Evolutionary conservation across 140 eudicot genomes (phyloP).

Genomic region (Anethum foeniculum): DNA sequence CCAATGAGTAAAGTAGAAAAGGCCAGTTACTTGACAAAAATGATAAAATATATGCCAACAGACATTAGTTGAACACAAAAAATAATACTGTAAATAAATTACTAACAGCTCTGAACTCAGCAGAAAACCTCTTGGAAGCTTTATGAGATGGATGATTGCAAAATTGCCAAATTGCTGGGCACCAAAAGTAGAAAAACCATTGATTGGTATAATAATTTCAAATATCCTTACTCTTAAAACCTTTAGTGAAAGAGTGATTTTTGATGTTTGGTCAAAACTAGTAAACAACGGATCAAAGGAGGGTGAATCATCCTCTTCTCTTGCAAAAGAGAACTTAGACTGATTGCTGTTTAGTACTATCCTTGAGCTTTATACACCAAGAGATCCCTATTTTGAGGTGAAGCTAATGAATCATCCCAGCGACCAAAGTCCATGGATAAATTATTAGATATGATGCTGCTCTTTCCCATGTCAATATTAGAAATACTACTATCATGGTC

Average conservation of each 20-base stretch:
- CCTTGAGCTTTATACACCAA: conserved; percentile 39
- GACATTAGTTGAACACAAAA: not conserved
- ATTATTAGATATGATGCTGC: conserved; percentile 76
- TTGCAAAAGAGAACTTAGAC: conserved; percentile 89
- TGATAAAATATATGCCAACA: not conserved
- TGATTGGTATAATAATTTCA: conserved; percentile 30
- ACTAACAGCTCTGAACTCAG: conserved; percentile 23
- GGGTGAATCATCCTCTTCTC: conserved; percentile 61
- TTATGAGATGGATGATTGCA: conserved; percentile 19
- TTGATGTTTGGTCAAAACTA: conserved; percentile 24
- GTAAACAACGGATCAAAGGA: conserved; percentile 29
- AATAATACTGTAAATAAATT: not conserved
- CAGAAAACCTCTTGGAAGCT: conserved; percentile 17
- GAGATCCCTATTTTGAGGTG: conserved; percentile 59
- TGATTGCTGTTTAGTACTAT: conserved; percentile 55
- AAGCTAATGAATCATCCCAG: conserved; percentile 80
- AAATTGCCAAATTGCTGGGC: conserved; percentile 41
- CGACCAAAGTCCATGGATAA: conserved; percentile 72
- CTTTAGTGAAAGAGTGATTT: conserved; percentile 28
- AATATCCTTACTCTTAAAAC: conserved; percentile 16
- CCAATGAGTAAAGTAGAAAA: not conserved
- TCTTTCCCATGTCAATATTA: conserved; percentile 55
- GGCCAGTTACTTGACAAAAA: not conserved
- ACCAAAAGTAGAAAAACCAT: conserved; percentile 44
- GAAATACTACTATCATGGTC: conserved; percentile 22